A percentile compares a stretch with the other conserved stretches of the same genome.
Evolutionary conservation across 1,284 basidiomycete genomes (phyloP).

Genomic region (Marasmius tenuissimus): DNA sequence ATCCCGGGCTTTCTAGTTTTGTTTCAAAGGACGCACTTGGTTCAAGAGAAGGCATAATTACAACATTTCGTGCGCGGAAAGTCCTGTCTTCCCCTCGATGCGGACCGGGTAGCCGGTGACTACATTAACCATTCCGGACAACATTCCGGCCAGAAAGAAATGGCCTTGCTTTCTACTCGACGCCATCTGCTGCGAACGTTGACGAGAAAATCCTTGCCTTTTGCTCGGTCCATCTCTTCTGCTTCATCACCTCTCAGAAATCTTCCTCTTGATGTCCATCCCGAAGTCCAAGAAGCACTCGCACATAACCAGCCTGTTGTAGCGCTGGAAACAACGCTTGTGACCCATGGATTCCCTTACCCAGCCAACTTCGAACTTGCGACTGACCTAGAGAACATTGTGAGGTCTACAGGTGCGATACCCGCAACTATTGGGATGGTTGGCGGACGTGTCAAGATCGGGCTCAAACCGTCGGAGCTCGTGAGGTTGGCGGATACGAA

Average conservation of each 20-base stretch:
- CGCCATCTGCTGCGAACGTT: not conserved
- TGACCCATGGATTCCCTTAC: constrained; percentile 89
- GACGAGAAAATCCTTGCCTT: not conserved
- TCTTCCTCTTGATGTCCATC: constrained; percentile 66
- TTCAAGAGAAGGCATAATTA: not conserved
- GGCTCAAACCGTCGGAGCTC: constrained; percentile 69
- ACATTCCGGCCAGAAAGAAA: no score
- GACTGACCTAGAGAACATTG: constrained; percentile 72
- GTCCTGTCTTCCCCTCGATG: no score
- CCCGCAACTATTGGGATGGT: constrained; percentile 94
- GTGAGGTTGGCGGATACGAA: constrained; percentile 67
- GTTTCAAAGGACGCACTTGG: constrained; percentile 48
- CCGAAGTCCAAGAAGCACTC: constrained; percentile 81
- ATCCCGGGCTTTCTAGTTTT: constrained; percentile 42
- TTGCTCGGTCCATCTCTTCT: not conserved
- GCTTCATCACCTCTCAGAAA: constrained; percentile 4
- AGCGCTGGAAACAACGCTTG: constrained; percentile 85
- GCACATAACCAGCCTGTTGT: constrained; percentile 59
- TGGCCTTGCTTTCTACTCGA: not conserved
- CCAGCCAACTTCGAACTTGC: constrained; percentile 81
- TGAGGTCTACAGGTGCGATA: constrained; percentile 74
- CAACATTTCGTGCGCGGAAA: not conserved
- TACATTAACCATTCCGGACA: not conserved
- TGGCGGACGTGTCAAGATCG: constrained; percentile 84
- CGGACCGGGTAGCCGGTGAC: not conserved